Conservation (phyloP, 495 filamentous ascomycete species). For the Neurospora sp. region DNA sequence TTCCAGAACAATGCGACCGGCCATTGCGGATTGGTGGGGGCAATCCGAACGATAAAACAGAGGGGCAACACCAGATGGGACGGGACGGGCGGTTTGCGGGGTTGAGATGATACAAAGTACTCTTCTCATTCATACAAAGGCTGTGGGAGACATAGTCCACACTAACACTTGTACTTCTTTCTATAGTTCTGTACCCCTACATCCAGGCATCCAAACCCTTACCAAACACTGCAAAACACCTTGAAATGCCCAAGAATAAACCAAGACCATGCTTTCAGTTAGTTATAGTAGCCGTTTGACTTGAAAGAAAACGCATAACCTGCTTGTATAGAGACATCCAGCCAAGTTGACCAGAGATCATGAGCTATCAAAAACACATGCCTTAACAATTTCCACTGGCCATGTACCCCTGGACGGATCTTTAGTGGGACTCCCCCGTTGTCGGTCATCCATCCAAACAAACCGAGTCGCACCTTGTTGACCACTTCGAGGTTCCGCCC, state of each 20-base stretch:
- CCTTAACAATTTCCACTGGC: not conserved
- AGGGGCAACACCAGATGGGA: not conserved
- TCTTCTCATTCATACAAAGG: no score
- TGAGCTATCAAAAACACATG: not conserved
- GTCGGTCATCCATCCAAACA: not conserved
- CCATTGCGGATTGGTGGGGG: not conserved
- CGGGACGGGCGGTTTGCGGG: constrained; percentile 14
- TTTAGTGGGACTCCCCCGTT: not conserved
- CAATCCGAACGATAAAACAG: not conserved
- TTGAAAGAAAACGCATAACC: no score
- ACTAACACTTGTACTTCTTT: not conserved
- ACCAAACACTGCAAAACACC: no score
- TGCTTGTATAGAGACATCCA: not conserved
- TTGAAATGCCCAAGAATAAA: no score
- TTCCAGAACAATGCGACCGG: not conserved
- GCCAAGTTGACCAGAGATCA: not conserved
- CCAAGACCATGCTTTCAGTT: no score
- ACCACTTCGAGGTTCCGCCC: not conserved
- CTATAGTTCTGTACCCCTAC: no score
- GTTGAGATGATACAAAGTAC: not conserved
- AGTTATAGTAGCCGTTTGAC: no score
- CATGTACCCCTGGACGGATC: not conserved
- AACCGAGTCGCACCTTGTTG: not conserved
- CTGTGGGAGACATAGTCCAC: no score
- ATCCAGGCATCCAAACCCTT: no score